These are phyloP conservation scores for Pythium folliculosum DNA, from an alignment of 352 stramenopile species.

Conservation along the genomic window DNA sequence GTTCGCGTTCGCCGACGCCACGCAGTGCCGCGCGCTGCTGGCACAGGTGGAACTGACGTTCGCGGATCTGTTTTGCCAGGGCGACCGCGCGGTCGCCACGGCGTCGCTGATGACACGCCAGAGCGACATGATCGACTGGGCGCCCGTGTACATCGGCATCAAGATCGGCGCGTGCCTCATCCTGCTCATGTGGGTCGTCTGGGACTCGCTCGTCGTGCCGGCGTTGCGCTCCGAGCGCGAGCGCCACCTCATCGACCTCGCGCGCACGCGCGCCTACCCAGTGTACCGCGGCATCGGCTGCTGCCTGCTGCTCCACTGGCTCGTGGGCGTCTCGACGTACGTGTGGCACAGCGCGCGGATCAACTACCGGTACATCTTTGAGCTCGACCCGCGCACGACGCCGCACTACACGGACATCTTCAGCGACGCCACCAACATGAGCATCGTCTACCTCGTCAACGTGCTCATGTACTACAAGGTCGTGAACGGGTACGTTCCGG, in stretches of 20 bases:
- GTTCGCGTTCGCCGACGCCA: slow-evolving; percentile 62
- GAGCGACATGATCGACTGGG: slow-evolving; percentile 76
- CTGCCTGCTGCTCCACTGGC: slow-evolving; percentile 95
- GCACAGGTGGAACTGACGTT: slow-evolving; percentile 67
- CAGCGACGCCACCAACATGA: slow-evolving; percentile 95
- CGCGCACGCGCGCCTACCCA: slow-evolving; percentile 85
- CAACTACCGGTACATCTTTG: slow-evolving; percentile 93
- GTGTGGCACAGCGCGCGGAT: slow-evolving; percentile 78
- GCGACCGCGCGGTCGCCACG: slow-evolving; percentile 65
- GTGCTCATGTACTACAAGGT: slow-evolving; percentile 98
- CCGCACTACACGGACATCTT: slow-evolving; percentile 92
- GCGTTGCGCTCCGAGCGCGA: slow-evolving; percentile 66
- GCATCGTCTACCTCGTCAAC: slow-evolving; percentile 93
- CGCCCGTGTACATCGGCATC: slow-evolving; percentile 83
- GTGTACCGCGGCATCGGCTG: slow-evolving; percentile 95
- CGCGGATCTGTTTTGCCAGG: slow-evolving; percentile 74
- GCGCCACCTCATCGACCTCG: slow-evolving; percentile 74
- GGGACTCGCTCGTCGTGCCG: slow-evolving; percentile 90
- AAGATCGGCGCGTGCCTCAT: slow-evolving; percentile 81
- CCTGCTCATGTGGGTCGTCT: slow-evolving; percentile 93
- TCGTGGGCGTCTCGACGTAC: slow-evolving; percentile 92
- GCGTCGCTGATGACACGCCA: slow-evolving; percentile 81
- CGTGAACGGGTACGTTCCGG: slow-evolving; percentile 83
- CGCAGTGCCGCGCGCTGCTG: slow-evolving; percentile 51
- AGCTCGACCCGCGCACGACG: slow-evolving; percentile 75